Evolutionary conservation across 768 basidiomycete genomes (phyloP), one percentile per base, ranked within the genome.

Genomic region (Termitomyces sp.): DNA sequence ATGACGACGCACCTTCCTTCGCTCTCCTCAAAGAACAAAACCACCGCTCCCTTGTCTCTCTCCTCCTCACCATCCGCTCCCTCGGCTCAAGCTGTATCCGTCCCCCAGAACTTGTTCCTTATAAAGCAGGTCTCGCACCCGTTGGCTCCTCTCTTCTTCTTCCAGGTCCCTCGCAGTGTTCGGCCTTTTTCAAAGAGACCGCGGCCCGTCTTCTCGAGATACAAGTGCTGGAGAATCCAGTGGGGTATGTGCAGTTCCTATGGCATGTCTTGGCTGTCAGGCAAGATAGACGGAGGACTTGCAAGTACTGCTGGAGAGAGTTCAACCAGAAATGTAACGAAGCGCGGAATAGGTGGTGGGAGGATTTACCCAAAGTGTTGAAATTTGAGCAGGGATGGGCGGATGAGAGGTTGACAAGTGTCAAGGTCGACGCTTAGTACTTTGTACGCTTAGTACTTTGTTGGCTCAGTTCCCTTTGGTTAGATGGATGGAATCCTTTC

Each of bases 211-310:
- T 57, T 4, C 48, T 60, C 12, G 59, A 60, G 25, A 1, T 23
- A 19, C 52, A 57, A 16, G 56, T 57, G 14, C 28, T 60, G 9
- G 56, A 50, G 27, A n/a, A 43, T 2, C 59, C 52, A 3, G 52
- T 60, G 5, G 59, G 59, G n/a, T 60, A 54, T n/a, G 56, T 56
- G 1, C 42, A 58, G 21, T 60, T 60, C 19, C 34, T 54, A 12
- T 42, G 35, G 9, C 19, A 37, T 2, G 52, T 58, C 19, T 16
- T 23, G 1, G 42, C 12, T 3, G 52, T 60, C 14, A 6, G 41
- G n/a, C 34, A 45, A 14, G 53, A 60, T 21, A 42, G n/a, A 46
- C 43, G 21, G 19, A 53, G 52, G 27, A 43, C 53, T 11, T 60
- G 59, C 23, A 60, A 30, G 30, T 52, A 43, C 37, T 57, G 59